Conservation (phyloP, 164 flowering plant genomes). For the Stephania cephalantha region DNA sequence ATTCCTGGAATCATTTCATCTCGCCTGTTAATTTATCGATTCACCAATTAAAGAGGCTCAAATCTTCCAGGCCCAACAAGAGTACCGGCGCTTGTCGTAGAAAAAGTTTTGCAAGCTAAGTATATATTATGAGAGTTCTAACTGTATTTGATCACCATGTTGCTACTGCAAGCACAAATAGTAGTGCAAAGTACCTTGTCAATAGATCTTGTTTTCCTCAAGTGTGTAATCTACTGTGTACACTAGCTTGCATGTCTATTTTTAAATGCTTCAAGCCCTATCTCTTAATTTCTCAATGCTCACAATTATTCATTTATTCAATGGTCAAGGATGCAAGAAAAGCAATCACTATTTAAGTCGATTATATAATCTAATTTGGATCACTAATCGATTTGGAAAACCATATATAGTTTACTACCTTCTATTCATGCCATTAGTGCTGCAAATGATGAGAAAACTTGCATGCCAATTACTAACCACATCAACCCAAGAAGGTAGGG, state of each 20-base stretch:
- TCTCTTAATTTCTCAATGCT: not conserved
- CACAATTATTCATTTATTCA: too few relatives aligned
- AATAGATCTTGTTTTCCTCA: not conserved
- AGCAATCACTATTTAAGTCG: not conserved
- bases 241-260: not conserved
- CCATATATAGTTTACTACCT: not conserved
- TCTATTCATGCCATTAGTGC: not conserved
- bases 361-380: not conserved
- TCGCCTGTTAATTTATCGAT: too few relatives aligned
- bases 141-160: too few relatives aligned
- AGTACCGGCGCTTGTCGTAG: too few relatives aligned
- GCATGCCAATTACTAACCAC: not conserved
- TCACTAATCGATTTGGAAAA: not conserved
- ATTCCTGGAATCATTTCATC: too few relatives aligned
- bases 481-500: not conserved
- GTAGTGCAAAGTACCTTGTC: too few relatives aligned
- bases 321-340: not conserved
- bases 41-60: too few relatives aligned
- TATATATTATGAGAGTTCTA: too few relatives aligned
- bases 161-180: too few relatives aligned
- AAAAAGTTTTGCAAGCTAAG: too few relatives aligned
- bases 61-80: too few relatives aligned
- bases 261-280: not conserved
- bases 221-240: not conserved
- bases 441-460: not conserved